Base-by-base conservation (phyloP, 129 eudicot genomes). In the Ambrosia artemisiifolia region DNA sequence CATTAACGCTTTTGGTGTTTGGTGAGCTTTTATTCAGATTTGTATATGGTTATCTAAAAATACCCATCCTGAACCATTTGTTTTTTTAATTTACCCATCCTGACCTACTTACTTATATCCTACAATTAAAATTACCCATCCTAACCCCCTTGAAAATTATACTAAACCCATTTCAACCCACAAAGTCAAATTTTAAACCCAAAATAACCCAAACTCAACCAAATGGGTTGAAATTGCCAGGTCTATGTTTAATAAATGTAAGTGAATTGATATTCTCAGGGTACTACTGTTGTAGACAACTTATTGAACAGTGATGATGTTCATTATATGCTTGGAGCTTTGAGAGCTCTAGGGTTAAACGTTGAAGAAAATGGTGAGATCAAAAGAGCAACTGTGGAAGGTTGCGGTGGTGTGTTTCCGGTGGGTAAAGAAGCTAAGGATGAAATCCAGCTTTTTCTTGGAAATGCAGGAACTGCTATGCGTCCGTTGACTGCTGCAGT, bases 381-480 rank as follows among this genome's bases (percentile, higher is more conserved):
- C 16, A 90, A 88, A 78, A 81, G 85, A 53, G 98, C 96, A 72
- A 67, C 80, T 14, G 96, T 94, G 35, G 93, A 85, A 80, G 98
- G 98, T 68, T 90, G 85, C 71, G 95, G 96, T 65, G 98, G 98
- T 72, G 67, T 78, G 63, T 94, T 94, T 81, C 98, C 97, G 36
- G 89, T 78, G 47, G 90, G 95, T 79, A 70, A 46, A 78, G 88
- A 82, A 54, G 69, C 88, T 28, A 84, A 56, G 30, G 93, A 83
- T 34, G 95, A 94, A 79, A 81, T 90, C 70, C 81, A 90, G 68
- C 98, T 94, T 63, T 94, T 90, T 76, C 84, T 90, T 42, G 98
- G 97, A 70, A 94, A 94, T 86, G 98, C 97, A 44, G 98, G 98
- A 68, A 90, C 98, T 44, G 97, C 97, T n/a, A 94, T 94, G 98